Evolutionary conservation across 1,284 basidiomycete species (phyloP).

Genomic region (Sporisorium exsertum): DNA sequence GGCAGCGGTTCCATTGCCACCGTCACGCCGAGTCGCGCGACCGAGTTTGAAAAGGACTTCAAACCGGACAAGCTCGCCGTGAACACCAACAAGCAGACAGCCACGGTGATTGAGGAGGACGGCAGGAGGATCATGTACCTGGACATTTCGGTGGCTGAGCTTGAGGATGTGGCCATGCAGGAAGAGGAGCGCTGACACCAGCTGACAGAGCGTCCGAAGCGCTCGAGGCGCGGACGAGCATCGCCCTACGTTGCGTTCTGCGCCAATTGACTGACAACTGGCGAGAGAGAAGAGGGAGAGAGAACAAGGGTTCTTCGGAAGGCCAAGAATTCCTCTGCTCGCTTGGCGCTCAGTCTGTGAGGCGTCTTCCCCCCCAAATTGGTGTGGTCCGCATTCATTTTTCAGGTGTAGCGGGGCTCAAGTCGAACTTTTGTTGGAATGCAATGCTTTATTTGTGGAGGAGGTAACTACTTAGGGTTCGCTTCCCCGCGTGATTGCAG

Average conservation of each 20-base stretch:
- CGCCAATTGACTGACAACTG: no score
- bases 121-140: slow-evolving; percentile 32
- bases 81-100: slow-evolving; percentile 43
- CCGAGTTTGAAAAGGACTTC: slow-evolving; percentile 32
- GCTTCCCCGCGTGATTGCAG: background rate
- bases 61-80: slow-evolving; percentile 27
- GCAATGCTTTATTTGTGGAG: background rate
- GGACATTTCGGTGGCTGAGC: slow-evolving; percentile 23
- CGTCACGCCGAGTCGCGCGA: slow-evolving; percentile 16
- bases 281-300: no score
- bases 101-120: slow-evolving; percentile 20
- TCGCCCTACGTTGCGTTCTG: background rate
- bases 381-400: background rate
- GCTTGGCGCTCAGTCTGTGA: no score
- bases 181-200: no score
- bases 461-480: no score
- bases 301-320: no score
- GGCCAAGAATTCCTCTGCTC: background rate
- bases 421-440: background rate
- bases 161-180: slow-evolving; percentile 23
- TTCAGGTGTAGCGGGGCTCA: background rate
- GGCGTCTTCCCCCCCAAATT: no score
- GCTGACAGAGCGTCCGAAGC: no score
- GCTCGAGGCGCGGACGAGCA: no score
- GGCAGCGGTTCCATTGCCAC: background rate